Base-by-base conservation (phyloP, 345 rosid species). In the Heritiera fomes region DNA sequence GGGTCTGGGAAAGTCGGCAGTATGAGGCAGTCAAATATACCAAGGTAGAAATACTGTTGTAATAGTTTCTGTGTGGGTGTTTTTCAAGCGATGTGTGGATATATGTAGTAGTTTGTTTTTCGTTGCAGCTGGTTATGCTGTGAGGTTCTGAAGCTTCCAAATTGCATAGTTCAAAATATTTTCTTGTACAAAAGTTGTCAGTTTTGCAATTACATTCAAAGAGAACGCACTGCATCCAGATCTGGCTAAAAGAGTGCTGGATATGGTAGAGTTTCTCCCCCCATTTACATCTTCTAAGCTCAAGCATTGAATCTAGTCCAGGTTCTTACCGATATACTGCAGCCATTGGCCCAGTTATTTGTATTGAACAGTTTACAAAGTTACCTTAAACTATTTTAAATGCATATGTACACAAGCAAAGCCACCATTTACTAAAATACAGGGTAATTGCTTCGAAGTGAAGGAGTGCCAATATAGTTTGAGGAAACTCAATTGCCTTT, bases 71-170 rank as follows among this genome's bases (percentile, higher is more conserved):
- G 14, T 28, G 6, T 61, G 40, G 8, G 40, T 61, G 15, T 28
- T 12, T 20, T 15, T 66, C 11, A 9, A 69, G 34, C 45, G 8
- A 2, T 13, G 38, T 46, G 20, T 69, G 47, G 47, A 47, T 69
- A 69, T 7, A 10, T 34, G 38, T 55, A 47, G 73, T 47, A 47
- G 40, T 58, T n/a, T 58, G 60, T 45, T 32, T 18, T 62, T 45
- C 46, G 73, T 69, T 69, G 73, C 73, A 69, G 56, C 11, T 46
- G 38, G 38, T 46, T 46, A 20, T 20, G 55, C 10, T 68, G 52
- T 2, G 38, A 68, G 55, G 18, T 14, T 45, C n/a, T 28, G 18
- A 47, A 69, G 73, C 73, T 69, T 46, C 56, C 9, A 32, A 69
- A 23, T 69, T 7, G 8, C 40, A 6, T 23, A 4, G 41, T 69